These are phyloP conservation scores for Glebionis coronaria DNA, from an alignment of 129 eudicot species.

Conservation along the genomic window DNA sequence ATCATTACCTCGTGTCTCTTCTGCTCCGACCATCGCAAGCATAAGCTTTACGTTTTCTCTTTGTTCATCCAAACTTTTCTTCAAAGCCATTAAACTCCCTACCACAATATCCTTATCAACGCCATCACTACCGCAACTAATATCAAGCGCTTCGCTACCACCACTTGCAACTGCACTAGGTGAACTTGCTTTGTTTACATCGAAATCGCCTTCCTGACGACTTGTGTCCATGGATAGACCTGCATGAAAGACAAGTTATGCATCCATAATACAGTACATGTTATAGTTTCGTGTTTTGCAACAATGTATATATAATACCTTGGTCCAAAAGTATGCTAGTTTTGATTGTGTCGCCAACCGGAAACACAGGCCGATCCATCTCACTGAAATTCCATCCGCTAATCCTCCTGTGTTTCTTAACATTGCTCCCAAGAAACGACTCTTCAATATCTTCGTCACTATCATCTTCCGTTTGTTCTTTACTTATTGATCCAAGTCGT, in stretches of 20 bases:
- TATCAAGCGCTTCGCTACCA: slow-evolving; percentile 14
- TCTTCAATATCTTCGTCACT: slow-evolving; percentile 35
- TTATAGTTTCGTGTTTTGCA: too few species aligned
- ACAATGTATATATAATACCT: too few species aligned
- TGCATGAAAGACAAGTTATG: background rate
- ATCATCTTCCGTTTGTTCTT: slow-evolving; percentile 23
- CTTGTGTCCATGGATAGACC: slow-evolving; percentile 8
- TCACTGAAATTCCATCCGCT: slow-evolving; percentile 84
- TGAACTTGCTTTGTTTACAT: slow-evolving; percentile 16
- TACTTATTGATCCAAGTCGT: slow-evolving; percentile 18
- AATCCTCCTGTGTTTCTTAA: slow-evolving; percentile 55
- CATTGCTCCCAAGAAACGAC: slow-evolving; percentile 21
- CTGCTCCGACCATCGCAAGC: slow-evolving; percentile 37
- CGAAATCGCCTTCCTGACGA: slow-evolving; percentile 16
- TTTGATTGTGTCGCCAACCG: slow-evolving; percentile 23
- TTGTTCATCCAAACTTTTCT: slow-evolving; percentile 69
- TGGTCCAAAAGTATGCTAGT: background rate
- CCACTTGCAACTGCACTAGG: slow-evolving; percentile 4
- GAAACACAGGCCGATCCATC: slow-evolving; percentile 64
- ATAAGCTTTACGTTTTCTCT: slow-evolving; percentile 44
- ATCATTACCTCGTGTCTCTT: background rate
- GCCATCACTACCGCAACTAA: slow-evolving; percentile 8
- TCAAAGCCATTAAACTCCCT: slow-evolving; percentile 41
- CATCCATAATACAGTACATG: too few species aligned
- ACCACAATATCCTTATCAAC: slow-evolving; percentile 38